phyloP scores from a whole-genome alignment of 2,329 filamentous ascomycete genomes.

The Fusarium mangiferae region DNA sequence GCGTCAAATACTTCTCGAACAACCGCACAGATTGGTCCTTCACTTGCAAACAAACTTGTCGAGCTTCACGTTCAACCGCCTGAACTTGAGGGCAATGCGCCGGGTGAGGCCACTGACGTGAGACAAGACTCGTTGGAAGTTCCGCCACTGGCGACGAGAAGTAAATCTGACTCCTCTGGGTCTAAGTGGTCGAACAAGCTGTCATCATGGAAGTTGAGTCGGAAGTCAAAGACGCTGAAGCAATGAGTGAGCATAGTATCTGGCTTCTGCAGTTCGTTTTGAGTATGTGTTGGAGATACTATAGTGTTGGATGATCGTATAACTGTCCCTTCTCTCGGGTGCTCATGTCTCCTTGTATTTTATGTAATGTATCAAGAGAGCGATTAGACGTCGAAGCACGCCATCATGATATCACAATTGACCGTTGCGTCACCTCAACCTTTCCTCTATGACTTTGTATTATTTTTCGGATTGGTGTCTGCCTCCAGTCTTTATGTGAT shows the following conservation, averaged over 20 bases:
- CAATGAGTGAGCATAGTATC: not conserved
- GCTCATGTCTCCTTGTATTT: slow-evolving; percentile 41
- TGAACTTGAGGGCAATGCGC: slow-evolving; percentile 29
- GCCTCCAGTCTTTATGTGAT: fast-evolving
- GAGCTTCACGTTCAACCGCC: slow-evolving; percentile 32
- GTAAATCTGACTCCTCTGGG: slow-evolving; percentile 9
- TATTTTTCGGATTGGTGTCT: no score
- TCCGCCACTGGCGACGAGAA: not conserved
- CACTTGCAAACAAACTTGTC: not conserved
- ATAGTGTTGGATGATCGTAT: not conserved
- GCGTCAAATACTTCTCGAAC: not conserved
- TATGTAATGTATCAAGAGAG: not conserved
- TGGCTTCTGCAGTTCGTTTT: not conserved
- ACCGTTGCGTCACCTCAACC: fast-evolving
- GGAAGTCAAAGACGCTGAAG: slow-evolving; percentile 34
- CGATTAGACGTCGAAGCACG: not conserved
- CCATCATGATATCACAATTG: not conserved
- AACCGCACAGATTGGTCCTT: not conserved
- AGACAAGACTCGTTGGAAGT: slow-evolving; percentile 14
- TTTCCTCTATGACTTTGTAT: not conserved
- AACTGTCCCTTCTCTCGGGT: slow-evolving; percentile 53
- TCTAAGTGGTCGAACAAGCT: slow-evolving; percentile 34
- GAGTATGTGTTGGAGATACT: not conserved
- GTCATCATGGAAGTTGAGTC: slow-evolving; percentile 36
- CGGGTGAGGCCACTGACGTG: not conserved